Evolutionary conservation across 2,329 filamentous ascomycete species (phyloP).

Genomic region (Rhynchosporium secalis): DNA sequence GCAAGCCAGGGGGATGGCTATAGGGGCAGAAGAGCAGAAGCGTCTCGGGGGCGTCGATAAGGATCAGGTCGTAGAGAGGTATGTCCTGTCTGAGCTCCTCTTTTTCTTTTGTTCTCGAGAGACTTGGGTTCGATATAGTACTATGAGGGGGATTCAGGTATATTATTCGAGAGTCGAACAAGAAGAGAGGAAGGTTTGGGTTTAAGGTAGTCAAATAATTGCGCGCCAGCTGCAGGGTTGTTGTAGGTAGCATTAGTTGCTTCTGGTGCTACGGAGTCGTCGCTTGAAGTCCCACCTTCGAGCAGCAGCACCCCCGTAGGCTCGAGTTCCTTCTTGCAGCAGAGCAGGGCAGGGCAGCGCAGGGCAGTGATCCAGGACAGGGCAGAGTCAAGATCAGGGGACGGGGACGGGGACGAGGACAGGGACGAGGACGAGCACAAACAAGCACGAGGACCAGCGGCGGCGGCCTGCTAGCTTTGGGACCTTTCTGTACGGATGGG

Average conservation of each 20-base stretch:
- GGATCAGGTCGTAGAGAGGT: not conserved
- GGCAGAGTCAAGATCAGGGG: not conserved
- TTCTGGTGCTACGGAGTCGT: not conserved
- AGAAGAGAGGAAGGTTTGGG: constrained; percentile 8
- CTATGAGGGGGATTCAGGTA: not conserved
- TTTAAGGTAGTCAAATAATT: not conserved
- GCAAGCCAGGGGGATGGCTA: constrained; percentile 14
- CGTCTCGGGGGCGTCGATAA: not conserved
- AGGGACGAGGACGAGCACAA: not conserved
- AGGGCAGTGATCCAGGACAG: not conserved
- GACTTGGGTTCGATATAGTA: not conserved
- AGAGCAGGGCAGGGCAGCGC: not conserved
- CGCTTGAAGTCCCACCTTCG: not conserved
- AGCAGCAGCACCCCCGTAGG: not conserved
- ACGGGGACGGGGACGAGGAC: not conserved
- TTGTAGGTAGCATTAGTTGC: not conserved
- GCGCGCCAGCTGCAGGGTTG: not conserved
- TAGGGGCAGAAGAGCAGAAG: constrained; percentile 15
- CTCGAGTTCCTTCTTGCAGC: not conserved
- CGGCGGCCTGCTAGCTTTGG: not conserved
- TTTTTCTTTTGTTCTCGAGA: not conserved
- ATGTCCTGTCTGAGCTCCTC: constrained; percentile 2
- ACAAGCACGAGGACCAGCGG: no score
- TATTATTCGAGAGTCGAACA: not conserved
- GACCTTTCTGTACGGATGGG: not conserved